These are phyloP conservation scores for Pyrrhoderma noxium DNA, from an alignment of 1,284 basidiomycete genomes.

Conservation along the genomic window DNA sequence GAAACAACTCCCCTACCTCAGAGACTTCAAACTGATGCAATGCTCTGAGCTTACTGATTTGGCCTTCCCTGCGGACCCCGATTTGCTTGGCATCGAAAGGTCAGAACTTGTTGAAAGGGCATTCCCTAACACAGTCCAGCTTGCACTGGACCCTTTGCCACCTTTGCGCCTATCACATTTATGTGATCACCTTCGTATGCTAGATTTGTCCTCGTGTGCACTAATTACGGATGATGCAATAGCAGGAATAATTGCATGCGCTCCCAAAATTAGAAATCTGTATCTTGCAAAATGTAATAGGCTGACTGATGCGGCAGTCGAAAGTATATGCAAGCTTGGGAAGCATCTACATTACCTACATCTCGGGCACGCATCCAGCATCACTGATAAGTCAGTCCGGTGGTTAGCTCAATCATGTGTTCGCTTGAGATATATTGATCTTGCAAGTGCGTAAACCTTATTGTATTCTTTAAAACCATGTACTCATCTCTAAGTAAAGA, in stretches of 20 bases:
- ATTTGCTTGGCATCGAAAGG: conserved; percentile 30
- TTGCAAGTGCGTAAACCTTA: conserved; percentile 70
- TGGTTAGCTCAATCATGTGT: conserved; percentile 84
- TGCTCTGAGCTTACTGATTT: conserved; percentile 76
- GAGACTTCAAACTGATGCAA: conserved; percentile 84
- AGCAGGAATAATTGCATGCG: conserved; percentile 83
- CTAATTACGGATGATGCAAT: conserved; percentile 84
- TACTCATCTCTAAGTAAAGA: conserved; percentile 37
- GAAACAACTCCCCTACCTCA: conserved; percentile 72
- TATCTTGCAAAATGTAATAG: conserved; percentile 86
- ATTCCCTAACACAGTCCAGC: conserved; percentile 22
- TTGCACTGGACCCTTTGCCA: conserved; percentile 40
- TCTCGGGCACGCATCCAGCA: conserved; percentile 82
- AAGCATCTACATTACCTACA: conserved; percentile 94
- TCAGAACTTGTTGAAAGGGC: conserved; percentile 19
- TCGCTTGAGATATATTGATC: conserved; percentile 91
- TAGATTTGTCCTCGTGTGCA: conserved; percentile 84
- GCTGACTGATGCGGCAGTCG: conserved; percentile 82
- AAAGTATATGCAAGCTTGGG: conserved; percentile 82
- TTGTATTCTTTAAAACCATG: conserved; percentile 10
- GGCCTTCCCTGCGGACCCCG: conserved; percentile 74
- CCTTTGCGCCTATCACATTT: conserved; percentile 53
- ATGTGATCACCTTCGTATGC: conserved; percentile 80
- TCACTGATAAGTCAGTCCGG: conserved; percentile 87
- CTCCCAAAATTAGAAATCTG: conserved; percentile 87